A percentile compares a stretch with the other conserved stretches of the same genome.
Conservation (phyloP, 2,329 filamentous ascomycete species). For the Ceratocystis huliohia region DNA sequence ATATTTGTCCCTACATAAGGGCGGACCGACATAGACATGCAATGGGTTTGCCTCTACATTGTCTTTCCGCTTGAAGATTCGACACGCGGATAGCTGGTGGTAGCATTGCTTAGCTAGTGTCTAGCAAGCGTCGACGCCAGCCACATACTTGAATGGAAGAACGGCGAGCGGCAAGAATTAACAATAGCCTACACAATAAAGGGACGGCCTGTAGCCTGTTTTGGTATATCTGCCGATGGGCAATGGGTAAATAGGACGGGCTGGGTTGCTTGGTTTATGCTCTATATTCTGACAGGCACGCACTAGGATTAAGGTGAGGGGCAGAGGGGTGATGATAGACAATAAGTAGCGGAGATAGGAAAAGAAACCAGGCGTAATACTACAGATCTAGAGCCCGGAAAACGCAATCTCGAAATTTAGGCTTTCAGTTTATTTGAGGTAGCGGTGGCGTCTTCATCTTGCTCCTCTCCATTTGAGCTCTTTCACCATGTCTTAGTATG, state of each 20-base stretch:
- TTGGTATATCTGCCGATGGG: neutral
- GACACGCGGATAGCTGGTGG: too few species aligned
- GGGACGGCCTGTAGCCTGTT: neutral
- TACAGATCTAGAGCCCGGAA: too few species aligned
- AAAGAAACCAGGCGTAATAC: neutral
- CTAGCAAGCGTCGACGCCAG: neutral
- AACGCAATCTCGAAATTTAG: too few species aligned
- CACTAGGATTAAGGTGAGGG: neutral
- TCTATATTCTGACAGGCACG: constrained; percentile 8
- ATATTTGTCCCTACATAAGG: neutral
- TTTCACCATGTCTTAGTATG: too few species aligned
- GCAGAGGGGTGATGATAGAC: neutral
- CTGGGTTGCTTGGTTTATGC: neutral
- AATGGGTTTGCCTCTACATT: neutral
- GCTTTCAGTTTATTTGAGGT: too few species aligned
- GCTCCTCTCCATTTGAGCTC: too few species aligned
- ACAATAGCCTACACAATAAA: neutral
- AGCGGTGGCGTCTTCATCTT: too few species aligned
- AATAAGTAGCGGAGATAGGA: neutral
- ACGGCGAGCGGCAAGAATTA: neutral
- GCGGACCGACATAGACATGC: neutral
- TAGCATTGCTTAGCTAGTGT: neutral
- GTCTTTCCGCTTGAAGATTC: neutral
- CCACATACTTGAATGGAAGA: neutral
- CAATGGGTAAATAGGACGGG: neutral